Evolutionary conservation across 352 stramenopile species (phyloP), one percentile per base, ranked within the genome.

Genomic region (Saprolegnia diclina): DNA sequence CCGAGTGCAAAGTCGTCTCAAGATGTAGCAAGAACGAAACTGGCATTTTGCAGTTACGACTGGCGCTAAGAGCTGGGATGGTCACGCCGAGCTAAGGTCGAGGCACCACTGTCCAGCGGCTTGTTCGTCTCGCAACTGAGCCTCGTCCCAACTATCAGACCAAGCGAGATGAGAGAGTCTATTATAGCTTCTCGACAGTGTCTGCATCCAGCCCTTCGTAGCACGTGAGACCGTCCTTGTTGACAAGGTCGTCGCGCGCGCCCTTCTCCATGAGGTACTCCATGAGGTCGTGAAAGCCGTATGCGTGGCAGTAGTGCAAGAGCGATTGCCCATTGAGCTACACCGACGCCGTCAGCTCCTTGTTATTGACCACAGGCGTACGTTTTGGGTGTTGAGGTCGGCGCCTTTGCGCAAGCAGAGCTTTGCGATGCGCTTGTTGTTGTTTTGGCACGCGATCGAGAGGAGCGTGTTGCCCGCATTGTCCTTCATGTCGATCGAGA

Each of bases 231-330:
- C 94, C 93, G 69, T 98, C 91, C 10, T 89, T 78, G 62, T 98
- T 98, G 37, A 90, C 53, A 19, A 98, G 71, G 65, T 89, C 91
- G 71, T 97, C 91, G 37, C 92, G 82, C 1, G 94, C 92, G 3
- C 95, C 95, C 72, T 98, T 98, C n/a, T 90, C 81, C 65, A 98
- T 90, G 48, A 98, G 67, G 71, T 98, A 98, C 56, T 97, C 84
- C 72, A 91, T 93, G 53, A 98, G 76, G 40, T 96, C 88, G 61
- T 97, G 88, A 77, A 98, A 98, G 11, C 91, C 91, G 72, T 98
- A 98, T 48, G 92, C 82, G 65, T 95, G 96, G 50, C 85, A 94
- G 76, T 97, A 98, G 71, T 98, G 93, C 24, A 98, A 76, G 44
- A 93, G 75, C 0, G 87, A 97, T 69, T 98, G 90, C 0, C 94